A percentile compares a stretch with the other conserved stretches of the same genome.
Evolutionary conservation across 805 yeast genomes (phyloP).

Genomic region (Lipomyces kockii): DNA sequence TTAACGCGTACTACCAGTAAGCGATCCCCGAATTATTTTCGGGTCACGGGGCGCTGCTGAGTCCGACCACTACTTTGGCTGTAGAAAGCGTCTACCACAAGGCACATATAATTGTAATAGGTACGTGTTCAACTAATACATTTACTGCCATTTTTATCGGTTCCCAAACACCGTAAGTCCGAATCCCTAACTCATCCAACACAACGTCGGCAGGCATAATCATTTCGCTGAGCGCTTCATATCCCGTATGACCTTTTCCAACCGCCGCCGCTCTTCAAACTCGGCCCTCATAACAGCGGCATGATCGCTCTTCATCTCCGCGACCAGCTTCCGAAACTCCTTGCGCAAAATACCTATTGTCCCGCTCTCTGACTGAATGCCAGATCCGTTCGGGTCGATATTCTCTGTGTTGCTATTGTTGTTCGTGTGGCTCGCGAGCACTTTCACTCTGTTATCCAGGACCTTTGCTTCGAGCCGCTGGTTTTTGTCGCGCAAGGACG

Average conservation of each 20-base stretch:
- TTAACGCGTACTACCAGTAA: background rate
- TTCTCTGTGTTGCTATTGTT: background rate
- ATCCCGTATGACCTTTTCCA: constrained; percentile 32
- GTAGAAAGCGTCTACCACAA: too few species aligned
- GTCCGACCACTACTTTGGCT: background rate
- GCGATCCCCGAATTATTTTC: background rate
- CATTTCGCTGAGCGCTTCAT: constrained; percentile 25
- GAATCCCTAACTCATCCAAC: background rate
- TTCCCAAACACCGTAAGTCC: background rate
- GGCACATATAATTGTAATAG: too few species aligned
- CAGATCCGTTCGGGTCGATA: background rate
- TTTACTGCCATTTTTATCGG: background rate
- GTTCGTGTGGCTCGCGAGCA: constrained; percentile 13
- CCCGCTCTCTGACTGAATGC: constrained; percentile 12
- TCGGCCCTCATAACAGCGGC: constrained; percentile 29
- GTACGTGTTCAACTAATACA: background rate
- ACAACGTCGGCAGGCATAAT: background rate
- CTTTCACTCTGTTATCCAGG: constrained; percentile 19
- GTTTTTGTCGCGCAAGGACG: constrained; percentile 21
- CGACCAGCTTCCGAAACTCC: constrained; percentile 32
- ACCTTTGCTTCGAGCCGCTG: constrained; percentile 24
- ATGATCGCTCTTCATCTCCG: constrained; percentile 24
- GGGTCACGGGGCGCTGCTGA: background rate
- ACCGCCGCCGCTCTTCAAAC: constrained; percentile 33
- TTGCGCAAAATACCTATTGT: constrained; percentile 24